A percentile compares a stretch with the other conserved stretches of the same genome.
phyloP scores from a whole-genome alignment of 371 early-diverging fungal species.

The Rhizopus sp. region DNA sequence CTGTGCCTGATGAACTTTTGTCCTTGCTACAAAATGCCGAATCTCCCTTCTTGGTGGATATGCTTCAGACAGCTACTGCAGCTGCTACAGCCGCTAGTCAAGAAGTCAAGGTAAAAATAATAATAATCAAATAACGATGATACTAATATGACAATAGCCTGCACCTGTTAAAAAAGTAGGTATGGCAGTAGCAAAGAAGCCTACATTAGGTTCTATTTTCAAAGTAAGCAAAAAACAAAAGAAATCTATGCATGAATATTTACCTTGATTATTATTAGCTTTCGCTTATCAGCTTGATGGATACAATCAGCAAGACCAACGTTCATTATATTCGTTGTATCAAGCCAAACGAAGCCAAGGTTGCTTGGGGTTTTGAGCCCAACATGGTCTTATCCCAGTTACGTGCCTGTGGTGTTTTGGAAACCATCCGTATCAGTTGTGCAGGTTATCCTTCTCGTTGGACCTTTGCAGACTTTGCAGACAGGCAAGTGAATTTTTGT shows the following conservation, averaged over 20 bases:
- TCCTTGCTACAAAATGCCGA: constrained; percentile 68
- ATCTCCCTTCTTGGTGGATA: constrained; percentile 77
- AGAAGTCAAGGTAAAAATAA: constrained; percentile 17
- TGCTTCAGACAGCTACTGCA: constrained; percentile 59
- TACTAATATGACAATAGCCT: constrained; percentile 10
- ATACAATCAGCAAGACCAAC: constrained; percentile 89
- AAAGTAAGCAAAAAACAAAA: constrained; percentile 42
- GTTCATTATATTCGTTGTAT: constrained; percentile 98
- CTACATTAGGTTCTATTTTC: constrained; percentile 88
- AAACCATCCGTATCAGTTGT: constrained; percentile 98
- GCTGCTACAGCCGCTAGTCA: constrained; percentile 51
- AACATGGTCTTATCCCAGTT: constrained; percentile 94
- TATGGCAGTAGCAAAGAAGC: constrained; percentile 66
- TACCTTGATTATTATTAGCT: constrained; percentile 29
- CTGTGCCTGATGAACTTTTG: constrained; percentile 92
- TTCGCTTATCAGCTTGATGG: constrained; percentile 91
- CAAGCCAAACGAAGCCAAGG: constrained; percentile 95
- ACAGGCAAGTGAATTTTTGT: constrained; percentile 46
- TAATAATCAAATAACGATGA: constrained; percentile 1
- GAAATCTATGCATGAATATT: neutral
- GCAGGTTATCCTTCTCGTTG: constrained; percentile 98
- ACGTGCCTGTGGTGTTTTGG: constrained; percentile 99
- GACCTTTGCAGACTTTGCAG: constrained; percentile 91
- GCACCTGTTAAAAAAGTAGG: constrained; percentile 39
- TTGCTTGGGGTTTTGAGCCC: constrained; percentile 88